Conservation (phyloP, 2,329 filamentous ascomycete genomes). For the Neopestalotiopsis sp. region DNA sequence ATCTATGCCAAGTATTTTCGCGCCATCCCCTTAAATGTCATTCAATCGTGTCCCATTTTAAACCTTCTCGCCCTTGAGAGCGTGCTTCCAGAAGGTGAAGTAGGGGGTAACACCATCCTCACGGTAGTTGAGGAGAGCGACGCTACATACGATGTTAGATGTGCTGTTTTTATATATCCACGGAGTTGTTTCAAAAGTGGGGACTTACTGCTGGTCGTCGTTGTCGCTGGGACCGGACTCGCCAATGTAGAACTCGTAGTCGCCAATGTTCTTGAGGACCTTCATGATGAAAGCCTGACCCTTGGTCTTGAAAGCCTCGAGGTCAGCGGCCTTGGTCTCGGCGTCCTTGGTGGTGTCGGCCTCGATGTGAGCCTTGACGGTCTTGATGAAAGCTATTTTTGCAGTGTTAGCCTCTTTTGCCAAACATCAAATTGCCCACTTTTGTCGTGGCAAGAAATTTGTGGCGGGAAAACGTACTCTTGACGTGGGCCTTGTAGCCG, state of each 20-base stretch:
- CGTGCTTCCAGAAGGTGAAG: slow-evolving; percentile 94
- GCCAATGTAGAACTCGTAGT: slow-evolving; percentile 94
- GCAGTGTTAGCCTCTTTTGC: slow-evolving; percentile 5
- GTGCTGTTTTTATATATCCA: background rate
- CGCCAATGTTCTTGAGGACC: slow-evolving; percentile 85
- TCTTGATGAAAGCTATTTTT: slow-evolving; percentile 83
- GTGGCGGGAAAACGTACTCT: slow-evolving; percentile 61
- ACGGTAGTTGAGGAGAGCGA: slow-evolving; percentile 95
- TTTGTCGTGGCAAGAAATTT: slow-evolving; percentile 2
- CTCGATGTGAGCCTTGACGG: slow-evolving; percentile 73
- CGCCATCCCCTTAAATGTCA: slow-evolving; percentile 3
- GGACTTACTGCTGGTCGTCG: slow-evolving; percentile 66
- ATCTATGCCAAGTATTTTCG: slow-evolving; percentile 19
- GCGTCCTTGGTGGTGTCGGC: slow-evolving; percentile 56
- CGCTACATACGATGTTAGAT: slow-evolving; percentile 52
- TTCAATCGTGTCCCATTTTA: slow-evolving; percentile 51
- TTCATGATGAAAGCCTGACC: slow-evolving; percentile 78
- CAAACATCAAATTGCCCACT: background rate
- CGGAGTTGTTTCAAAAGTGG: background rate
- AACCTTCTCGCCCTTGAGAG: slow-evolving; percentile 87
- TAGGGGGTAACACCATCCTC: slow-evolving; percentile 93
- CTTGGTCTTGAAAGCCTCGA: slow-evolving; percentile 81
- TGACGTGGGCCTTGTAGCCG: slow-evolving; percentile 80
- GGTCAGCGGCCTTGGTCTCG: slow-evolving; percentile 50
- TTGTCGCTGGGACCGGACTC: slow-evolving; percentile 73